A percentile compares a stretch with the other conserved stretches of the same genome.
Conservation (phyloP, 805 yeast genomes). For the Grigorovia jiainica region DNA sequence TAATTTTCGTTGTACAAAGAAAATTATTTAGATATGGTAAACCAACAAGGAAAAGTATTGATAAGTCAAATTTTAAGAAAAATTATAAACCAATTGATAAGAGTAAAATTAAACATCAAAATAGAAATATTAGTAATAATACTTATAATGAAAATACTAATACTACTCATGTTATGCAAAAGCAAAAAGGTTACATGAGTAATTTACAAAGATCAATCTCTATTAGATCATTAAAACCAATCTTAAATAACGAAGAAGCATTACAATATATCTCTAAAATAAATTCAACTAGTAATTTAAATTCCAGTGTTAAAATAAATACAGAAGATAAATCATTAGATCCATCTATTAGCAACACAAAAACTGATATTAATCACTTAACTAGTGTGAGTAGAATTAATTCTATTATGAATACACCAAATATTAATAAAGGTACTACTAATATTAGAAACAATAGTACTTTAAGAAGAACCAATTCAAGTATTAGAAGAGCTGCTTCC, state of each 20-base stretch:
- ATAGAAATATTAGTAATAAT: too few relatives aligned
- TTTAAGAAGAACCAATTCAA: slow-evolving; percentile 28
- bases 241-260: neutral
- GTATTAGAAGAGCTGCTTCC: slow-evolving; percentile 31
- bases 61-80: neutral
- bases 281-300: neutral
- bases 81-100: neutral
- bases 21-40: slow-evolving; percentile 12
- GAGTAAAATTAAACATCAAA: neutral
- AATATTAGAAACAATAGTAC: slow-evolving; percentile 5
- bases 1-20: slow-evolving; percentile 23
- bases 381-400: neutral
- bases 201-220: slow-evolving; percentile 24
- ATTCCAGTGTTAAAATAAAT: neutral
- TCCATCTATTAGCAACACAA: too few relatives aligned
- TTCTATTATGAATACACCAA: neutral
- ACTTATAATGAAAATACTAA: slow-evolving; percentile 3
- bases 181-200: slow-evolving; percentile 21
- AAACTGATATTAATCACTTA: neutral
- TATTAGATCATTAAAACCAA: neutral
- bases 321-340: neutral
- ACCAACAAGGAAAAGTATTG: neutral
- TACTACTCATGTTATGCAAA: slow-evolving; percentile 22
- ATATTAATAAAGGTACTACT: neutral
- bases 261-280: neutral